Base-by-base conservation (phyloP, 1,139 yeast species). In the Yamadazyma jaroonii region DNA sequence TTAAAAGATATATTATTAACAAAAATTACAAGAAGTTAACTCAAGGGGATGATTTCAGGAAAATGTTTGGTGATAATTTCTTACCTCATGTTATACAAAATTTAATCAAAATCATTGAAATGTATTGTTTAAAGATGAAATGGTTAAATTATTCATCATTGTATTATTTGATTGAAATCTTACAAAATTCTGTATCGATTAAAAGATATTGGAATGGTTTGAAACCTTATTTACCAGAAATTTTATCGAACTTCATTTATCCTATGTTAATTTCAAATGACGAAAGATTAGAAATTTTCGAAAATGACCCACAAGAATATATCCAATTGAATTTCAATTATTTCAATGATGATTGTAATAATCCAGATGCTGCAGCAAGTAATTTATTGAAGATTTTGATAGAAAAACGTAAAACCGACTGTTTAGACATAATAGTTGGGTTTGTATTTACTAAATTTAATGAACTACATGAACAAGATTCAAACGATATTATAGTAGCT, bases 291-390 rank as follows among this genome's bases (percentile, higher is more conserved):
- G 95, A 87, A 46, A 62, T 79, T 25, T 90, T 86, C 62, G 96
- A 89, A 45, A 79, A 76, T 44, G 97, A 92, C 54, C 97, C 97
- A 6, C 85, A 79, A 41, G 97, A 90, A 58, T 92, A 89, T 56
- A 85, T 92, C 45, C 90, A 86, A 59, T 73, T 84, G 48, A 79
- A 81, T 41, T 72, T 88, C 53, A 95, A 88, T 55, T 25, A 36
- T 9, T 64, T 77, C 25, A 84, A 79, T 39, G 81, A 74, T 39
- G 66, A 63, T 31, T 67, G 72, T 42, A 43, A 45, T 32, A 70
- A 81, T 10, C 84, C 88, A n/a, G 88, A 83, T 54, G 63, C 74
- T 35, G 87, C 89, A 2, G 84, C 88, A 1, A 62, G 79, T 41
- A 75, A 80, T 2, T 64, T 84, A 37, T 62, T 84, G 41, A 76